Evolutionary conservation across 2,329 filamentous ascomycete species (phyloP).

Genomic region (Cordyceps cicadae): DNA sequence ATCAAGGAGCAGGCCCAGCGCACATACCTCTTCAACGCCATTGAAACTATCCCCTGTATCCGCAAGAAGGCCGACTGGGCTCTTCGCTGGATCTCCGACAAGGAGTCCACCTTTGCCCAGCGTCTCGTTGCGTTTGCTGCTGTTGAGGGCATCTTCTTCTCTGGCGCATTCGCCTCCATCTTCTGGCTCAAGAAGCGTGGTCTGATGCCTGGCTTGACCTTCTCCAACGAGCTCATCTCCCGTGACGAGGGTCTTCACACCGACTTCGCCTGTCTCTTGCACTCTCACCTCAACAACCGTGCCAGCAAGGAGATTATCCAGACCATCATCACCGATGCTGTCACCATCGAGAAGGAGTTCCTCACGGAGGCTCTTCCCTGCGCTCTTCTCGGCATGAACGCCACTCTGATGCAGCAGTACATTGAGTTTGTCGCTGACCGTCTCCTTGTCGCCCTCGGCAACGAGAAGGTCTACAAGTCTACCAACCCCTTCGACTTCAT

Average conservation of each 20-base stretch:
- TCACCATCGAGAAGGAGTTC: conserved; percentile 95
- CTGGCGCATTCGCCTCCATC: conserved; percentile 94
- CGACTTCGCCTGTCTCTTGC: conserved; percentile 94
- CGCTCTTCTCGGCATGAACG: conserved; percentile 94
- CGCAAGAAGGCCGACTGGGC: conserved; percentile 99
- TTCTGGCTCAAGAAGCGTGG: conserved; percentile 99
- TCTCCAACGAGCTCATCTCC: conserved; percentile 99
- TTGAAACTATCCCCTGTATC: conserved; percentile 98
- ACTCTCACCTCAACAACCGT: conserved; percentile 93
- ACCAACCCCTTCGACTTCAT: conserved; percentile 99
- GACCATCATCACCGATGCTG: conserved; percentile 89
- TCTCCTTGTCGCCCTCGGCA: conserved; percentile 84
- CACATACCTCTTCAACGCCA: conserved; percentile 92
- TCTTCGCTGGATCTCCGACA: conserved; percentile 86
- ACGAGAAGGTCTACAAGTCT: conserved; percentile 85
- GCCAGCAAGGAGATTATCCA: conserved; percentile 73
- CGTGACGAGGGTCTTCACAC: conserved; percentile 99
- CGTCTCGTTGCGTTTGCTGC: conserved; percentile 95
- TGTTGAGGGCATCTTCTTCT: conserved; percentile 99
- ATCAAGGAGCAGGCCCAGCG: conserved; percentile 96
- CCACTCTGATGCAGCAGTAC: conserved; percentile 97
- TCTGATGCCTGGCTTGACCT: conserved; percentile 95
- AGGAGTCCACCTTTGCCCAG: conserved; percentile 88
- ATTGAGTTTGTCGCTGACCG: conserved; percentile 99
- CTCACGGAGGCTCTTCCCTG: conserved; percentile 89